Evolutionary conservation across 2,329 filamentous ascomycete species (phyloP).

Genomic region (Epichloe scottii): DNA sequence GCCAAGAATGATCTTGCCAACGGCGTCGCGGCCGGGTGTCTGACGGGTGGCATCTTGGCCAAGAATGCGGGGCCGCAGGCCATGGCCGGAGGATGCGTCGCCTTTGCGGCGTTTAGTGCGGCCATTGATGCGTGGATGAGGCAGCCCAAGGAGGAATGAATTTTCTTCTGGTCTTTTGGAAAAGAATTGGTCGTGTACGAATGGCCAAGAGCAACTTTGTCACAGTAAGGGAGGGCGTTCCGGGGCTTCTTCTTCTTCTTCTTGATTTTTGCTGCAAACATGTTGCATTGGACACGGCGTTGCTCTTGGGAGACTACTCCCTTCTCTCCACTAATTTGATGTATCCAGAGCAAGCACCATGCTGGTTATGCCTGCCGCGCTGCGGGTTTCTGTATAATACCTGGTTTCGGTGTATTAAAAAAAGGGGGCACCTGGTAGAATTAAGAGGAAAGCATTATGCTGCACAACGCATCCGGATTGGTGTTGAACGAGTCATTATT

Average conservation of each 20-base stretch:
- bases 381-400: background rate
- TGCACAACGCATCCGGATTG: background rate
- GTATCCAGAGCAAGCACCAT: background rate
- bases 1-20: slow-evolving; percentile 92
- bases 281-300: background rate
- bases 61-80: slow-evolving; percentile 83
- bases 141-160: slow-evolving; percentile 52
- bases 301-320: background rate
- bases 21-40: slow-evolving; percentile 74
- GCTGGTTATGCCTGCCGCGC: background rate
- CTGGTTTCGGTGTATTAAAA: background rate
- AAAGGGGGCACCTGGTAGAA: background rate
- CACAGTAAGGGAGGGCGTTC: background rate
- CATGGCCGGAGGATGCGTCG: slow-evolving; percentile 73
- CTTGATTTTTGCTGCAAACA: background rate
- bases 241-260: background rate
- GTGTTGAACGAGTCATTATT: too few relatives aligned
- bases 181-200: background rate
- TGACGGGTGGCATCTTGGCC: slow-evolving; percentile 82
- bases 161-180: background rate
- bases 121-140: slow-evolving; percentile 90
- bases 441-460: background rate
- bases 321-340: background rate
- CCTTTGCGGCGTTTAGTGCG: slow-evolving; percentile 84
- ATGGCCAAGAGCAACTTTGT: background rate